Evolutionary conservation across 257 asterid species (phyloP), one percentile per base, ranked within the genome.

Genomic region (Oldenlandia corymbosa): DNA sequence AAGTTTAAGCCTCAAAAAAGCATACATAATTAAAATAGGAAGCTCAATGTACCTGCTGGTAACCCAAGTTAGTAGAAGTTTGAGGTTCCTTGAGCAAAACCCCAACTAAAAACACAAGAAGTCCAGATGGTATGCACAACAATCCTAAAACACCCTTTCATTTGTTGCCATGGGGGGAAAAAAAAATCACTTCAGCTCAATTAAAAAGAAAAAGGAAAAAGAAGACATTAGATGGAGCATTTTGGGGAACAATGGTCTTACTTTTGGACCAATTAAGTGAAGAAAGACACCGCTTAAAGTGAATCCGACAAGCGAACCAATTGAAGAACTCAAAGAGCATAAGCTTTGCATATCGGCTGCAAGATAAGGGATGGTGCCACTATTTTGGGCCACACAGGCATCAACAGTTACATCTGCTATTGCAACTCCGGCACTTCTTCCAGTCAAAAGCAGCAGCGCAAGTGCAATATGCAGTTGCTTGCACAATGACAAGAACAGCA

Each of bases 101-200:
- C 51, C 99, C 99, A 51, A 89, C 97, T 31, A 76, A 50, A 37
- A 90, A 58, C 34, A 93, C 90, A 32, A 93, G n/a, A n/a, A n/a
- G 95, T 62, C 79, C 88, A 37, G 96, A 76, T 65, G 99, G 97
- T 57, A 90, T 74, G 2, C 75, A 79, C 80, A 83, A 66, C 85
- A 93, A 73, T 69, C 99, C 99, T 58, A 67, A 87, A n/a, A 90
- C 99, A 54, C 99, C 97, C 97, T 89, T 72, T 53, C 10, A n/a
- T 31, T 45, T 41, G 30, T 37, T 53, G 42, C 28, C 21, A 39
- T 14, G n/a, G 18, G 13, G 36, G 3, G 23, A 64, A 32, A 21
- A 60, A 69, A 68, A 10, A 41, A 2, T 55, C 28, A 36, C 52
- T 30, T 46, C 24, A 62, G 64, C 14, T 18, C 43, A 53, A 37